phyloP scores from a whole-genome alignment of 2,329 filamentous ascomycete genomes.

The Alternaria novae-zelandiae region DNA sequence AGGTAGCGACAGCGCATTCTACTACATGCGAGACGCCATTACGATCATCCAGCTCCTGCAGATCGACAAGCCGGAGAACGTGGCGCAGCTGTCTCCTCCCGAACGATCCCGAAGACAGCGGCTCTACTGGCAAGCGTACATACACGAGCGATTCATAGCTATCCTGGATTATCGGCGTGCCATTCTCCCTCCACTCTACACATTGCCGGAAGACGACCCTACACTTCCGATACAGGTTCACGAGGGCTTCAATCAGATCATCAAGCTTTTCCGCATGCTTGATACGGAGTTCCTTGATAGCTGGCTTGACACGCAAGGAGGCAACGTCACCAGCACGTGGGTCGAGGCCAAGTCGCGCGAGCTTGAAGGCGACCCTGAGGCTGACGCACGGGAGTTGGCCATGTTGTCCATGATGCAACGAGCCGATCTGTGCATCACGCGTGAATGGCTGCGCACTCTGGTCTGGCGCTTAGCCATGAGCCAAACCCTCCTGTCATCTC shows the following conservation, averaged over 20 bases:
- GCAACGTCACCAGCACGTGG: slow-evolving; percentile 50
- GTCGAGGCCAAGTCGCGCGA: slow-evolving; percentile 56
- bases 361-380: slow-evolving; percentile 48
- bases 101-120: slow-evolving; percentile 56
- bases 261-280: slow-evolving; percentile 54
- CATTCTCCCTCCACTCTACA: slow-evolving; percentile 49
- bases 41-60: slow-evolving; percentile 48
- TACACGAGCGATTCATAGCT: slow-evolving; percentile 64
- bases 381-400: slow-evolving; percentile 48
- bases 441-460: slow-evolving; percentile 58
- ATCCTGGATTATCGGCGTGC: slow-evolving; percentile 58
- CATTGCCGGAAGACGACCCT: slow-evolving; percentile 50
- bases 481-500: slow-evolving; percentile 53
- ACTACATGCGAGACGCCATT: slow-evolving; percentile 59
- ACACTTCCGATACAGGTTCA: slow-evolving; percentile 50
- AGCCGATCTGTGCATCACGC: slow-evolving; percentile 58
- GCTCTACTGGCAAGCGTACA: slow-evolving; percentile 63
- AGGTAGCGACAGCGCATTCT: slow-evolving; percentile 57
- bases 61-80: slow-evolving; percentile 50
- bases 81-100: slow-evolving; percentile 38
- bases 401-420: slow-evolving; percentile 53
- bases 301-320: slow-evolving; percentile 51
- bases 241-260: slow-evolving; percentile 54
- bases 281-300: slow-evolving; percentile 54
- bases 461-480: slow-evolving; percentile 60